Conservation (phyloP, 345 rosid genomes). For the Eucalyptus sideroxylon region DNA sequence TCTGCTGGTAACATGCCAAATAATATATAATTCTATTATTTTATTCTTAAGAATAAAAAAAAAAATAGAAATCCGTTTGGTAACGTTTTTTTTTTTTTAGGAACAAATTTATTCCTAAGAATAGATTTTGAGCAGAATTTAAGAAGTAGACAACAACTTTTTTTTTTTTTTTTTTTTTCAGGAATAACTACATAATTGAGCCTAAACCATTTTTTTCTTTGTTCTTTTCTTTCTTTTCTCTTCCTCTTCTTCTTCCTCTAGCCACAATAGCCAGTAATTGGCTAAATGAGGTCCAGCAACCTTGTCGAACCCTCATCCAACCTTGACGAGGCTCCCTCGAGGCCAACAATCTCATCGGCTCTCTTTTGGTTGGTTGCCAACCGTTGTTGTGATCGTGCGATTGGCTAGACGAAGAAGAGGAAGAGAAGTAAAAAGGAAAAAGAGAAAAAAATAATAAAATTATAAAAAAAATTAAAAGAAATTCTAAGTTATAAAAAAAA, state of each 20-base stretch:
- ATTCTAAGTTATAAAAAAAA: too few species aligned
- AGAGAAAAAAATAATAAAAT: too few species aligned
- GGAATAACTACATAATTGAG: too few species aligned
- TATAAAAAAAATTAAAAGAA: too few species aligned
- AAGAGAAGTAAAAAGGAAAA: too few species aligned
- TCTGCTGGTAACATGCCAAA: accelerated
- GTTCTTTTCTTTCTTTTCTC: accelerated
- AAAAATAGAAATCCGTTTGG: accelerated
- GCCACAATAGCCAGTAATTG: accelerated
- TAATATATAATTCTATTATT: too few species aligned
- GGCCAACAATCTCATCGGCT: accelerated
- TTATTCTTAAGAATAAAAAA: too few species aligned
- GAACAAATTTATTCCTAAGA: accelerated
- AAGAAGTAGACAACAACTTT: accelerated
- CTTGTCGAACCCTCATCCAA: accelerated
- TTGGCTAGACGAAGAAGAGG: accelerated
- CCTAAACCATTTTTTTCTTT: background rate
- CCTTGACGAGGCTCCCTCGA: accelerated
- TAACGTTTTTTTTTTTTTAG: too few species aligned
- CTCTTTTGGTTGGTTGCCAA: accelerated
- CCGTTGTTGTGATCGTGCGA: accelerated
- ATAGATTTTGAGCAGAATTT: too few species aligned
- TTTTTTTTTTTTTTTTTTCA: accelerated
- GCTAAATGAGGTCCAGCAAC: accelerated
- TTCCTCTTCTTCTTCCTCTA: background rate